phyloP scores from a whole-genome alignment of 176 grass and related monocot species.

The Alloteropsis semialata region DNA sequence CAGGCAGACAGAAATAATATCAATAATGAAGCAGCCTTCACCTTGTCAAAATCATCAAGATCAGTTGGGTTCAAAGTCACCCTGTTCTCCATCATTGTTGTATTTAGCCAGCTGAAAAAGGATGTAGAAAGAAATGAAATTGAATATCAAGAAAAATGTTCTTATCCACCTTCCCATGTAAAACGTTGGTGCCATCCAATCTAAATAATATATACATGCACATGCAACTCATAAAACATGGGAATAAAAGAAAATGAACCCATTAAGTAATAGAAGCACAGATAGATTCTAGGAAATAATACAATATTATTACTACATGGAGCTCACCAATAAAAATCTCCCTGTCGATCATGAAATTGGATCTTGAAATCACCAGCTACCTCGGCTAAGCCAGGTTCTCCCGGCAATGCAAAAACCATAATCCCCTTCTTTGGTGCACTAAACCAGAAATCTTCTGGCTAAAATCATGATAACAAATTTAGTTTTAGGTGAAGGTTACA shows the following conservation, averaged over 20 bases:
- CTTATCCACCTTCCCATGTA: constrained; percentile 4
- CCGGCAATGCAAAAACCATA: constrained; percentile 97
- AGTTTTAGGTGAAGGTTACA: constrained; percentile 9
- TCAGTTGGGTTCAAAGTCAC: constrained; percentile 75
- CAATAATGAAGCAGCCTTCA: constrained; percentile 26
- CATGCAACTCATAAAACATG: not conserved
- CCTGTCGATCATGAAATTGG: constrained; percentile 91
- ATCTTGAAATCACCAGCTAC: constrained; percentile 95
- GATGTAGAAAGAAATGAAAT: constrained; percentile 3
- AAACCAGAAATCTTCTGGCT: constrained; percentile 99
- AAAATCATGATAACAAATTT: constrained; percentile 51
- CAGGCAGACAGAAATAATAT: constrained; percentile 3
- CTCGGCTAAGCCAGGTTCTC: constrained; percentile 90
- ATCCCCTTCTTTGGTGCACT: constrained; percentile 95
- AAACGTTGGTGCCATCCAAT: constrained; percentile 20
- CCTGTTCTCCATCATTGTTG: constrained; percentile 97
- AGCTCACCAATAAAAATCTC: constrained; percentile 96
- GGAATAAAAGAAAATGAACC: constrained; percentile 23
- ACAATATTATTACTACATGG: constrained; percentile 10
- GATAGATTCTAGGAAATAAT: constrained; percentile 16
- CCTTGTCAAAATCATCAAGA: constrained; percentile 98
- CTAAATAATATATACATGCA: not conserved
- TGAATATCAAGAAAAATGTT: not conserved
- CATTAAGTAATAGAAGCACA: constrained; percentile 2
- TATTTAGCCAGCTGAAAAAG: constrained; percentile 90